Conservation (phyloP, 345 rosid genomes). For the Eucalyptus regnans region DNA sequence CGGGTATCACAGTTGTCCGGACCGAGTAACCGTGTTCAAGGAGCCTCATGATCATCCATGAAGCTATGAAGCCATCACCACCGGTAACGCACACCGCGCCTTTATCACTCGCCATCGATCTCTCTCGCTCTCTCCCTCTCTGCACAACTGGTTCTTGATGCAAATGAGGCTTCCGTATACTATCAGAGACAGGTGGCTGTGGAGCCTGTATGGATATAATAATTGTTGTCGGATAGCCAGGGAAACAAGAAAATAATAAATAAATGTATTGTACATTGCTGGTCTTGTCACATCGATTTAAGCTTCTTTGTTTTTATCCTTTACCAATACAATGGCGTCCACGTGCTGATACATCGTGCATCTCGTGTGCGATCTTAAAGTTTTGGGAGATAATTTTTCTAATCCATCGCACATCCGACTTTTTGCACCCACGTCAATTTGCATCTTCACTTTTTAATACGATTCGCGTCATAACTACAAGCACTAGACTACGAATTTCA, state of each 20-base stretch:
- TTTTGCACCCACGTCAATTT: not conserved
- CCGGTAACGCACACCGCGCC: conserved; percentile 45
- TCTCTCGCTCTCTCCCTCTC: not conserved
- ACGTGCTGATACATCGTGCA: not conserved
- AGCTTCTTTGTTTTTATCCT: not conserved
- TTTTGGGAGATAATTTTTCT: not conserved
- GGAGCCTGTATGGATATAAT: not conserved
- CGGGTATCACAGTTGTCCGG: conserved; percentile 29
- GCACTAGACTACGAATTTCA: too few relatives aligned
- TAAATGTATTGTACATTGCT: not conserved
- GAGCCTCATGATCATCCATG: conserved; percentile 48
- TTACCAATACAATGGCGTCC: not conserved
- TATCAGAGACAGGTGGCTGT: not conserved
- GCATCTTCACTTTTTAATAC: not conserved
- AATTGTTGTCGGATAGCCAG: not conserved
- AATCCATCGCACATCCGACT: not conserved
- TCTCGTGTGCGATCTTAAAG: not conserved
- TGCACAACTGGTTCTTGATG: not conserved
- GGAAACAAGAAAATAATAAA: not conserved
- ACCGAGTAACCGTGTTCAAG: conserved; percentile 39
- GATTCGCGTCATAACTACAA: too few relatives aligned
- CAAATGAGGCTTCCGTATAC: not conserved
- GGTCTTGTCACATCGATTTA: not conserved
- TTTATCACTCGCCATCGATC: not conserved
- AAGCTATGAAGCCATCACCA: conserved; percentile 38